Conservation (phyloP, 306 rosid genomes). For the Lathyrus sativus region DNA sequence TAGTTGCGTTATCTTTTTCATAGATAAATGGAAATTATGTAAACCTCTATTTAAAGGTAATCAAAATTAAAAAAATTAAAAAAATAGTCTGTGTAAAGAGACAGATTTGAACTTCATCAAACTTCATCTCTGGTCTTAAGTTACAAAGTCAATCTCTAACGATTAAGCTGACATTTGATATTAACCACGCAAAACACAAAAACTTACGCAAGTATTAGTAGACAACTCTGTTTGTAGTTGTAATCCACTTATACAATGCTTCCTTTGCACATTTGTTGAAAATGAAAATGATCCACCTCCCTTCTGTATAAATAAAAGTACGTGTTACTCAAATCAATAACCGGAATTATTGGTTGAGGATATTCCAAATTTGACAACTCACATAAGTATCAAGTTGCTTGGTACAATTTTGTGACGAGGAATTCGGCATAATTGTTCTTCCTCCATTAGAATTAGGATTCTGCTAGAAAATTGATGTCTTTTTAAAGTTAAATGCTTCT, state of each 20-base stretch:
- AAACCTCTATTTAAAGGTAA: not conserved
- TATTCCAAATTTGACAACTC: conserved; percentile 36
- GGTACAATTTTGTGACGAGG: conserved; percentile 41
- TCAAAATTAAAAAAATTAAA: no score
- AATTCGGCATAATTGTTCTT: conserved; percentile 31
- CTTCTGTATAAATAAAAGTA: not conserved
- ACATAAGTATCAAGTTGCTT: conserved; percentile 40
- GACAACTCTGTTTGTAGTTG: conserved; percentile 34
- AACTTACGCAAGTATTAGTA: conserved; percentile 48
- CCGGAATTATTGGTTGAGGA: not conserved
- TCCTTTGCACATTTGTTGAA: conserved; percentile 34
- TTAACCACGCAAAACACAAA: conserved; percentile 25
- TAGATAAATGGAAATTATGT: not conserved
- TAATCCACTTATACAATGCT: conserved; percentile 28
- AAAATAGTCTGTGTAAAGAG: no score
- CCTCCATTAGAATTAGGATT: conserved; percentile 53
- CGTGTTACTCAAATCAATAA: no score
- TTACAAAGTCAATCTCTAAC: no score
- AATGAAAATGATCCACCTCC: not conserved
- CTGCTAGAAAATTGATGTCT: conserved; percentile 51
- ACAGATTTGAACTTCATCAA: no score
- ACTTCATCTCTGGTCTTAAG: no score
- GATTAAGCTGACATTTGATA: not conserved
- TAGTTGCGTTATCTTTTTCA: not conserved
- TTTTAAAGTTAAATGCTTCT: conserved; percentile 6